Evolutionary conservation across 345 rosid species (phyloP), one percentile per base, ranked within the genome.

Genomic region (Dipteronia sinensis): DNA sequence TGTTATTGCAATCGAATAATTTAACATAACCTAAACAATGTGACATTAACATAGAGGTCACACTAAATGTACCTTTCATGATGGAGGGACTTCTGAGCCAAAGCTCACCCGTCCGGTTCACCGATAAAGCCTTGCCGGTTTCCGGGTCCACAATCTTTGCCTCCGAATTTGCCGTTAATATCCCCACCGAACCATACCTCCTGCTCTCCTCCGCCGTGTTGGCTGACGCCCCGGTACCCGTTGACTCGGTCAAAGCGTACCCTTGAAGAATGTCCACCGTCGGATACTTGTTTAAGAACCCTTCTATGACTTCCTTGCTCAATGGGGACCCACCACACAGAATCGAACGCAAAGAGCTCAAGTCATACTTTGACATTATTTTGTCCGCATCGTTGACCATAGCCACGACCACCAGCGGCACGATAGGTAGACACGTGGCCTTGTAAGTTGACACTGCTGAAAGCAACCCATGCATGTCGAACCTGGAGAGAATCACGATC

Each of bases 291-390:
- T 83, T 86, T 44, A 77, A 0, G 65, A 94, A 92, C 77, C 94
- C 91, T 4, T 88, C 93, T 42, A 85, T 89, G 76, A 89, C 89
- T 66, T 90, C 98, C 85, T 86, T 91, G 66, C 95, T 88, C 77
- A 94, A 81, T 31, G 98, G 94, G 11, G 98, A 97, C 8, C 98
- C 98, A 7, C 97, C 98, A 3, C 85, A 88, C 69, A 90, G 22
- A 29, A 88, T 86, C 71, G 70, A 68, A 8, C 73, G 67, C 83
- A 94, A 67, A 23, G 95, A 94, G 59, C 95, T 89, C 81, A 92
- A 73, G 69, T 92, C 88, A 68, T 94, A 88, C 78, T 80, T 86
- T 12, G 80, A 49, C 78, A 64, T 80, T 74, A 94, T 83, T 83
- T 78, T 61, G 77, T 83, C 89, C 3, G 92, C 92, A 38, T 74